Evolutionary conservation across 106 monocot genomes (phyloP), one percentile per base, ranked within the genome.

Genomic region (Phalaenopsis equestris): DNA sequence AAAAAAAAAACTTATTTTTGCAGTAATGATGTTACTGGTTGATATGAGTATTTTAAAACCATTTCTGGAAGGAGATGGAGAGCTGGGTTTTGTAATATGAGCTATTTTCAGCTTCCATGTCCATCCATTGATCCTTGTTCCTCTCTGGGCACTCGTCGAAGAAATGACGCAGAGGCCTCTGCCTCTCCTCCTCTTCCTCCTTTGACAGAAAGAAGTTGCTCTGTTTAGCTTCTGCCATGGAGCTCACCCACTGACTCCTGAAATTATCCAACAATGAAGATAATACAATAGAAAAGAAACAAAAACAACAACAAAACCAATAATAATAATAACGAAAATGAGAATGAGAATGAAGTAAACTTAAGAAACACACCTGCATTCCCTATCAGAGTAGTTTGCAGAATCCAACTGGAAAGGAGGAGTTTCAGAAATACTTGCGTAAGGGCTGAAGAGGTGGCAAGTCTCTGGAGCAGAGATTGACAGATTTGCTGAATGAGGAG

Each of bases 81-180:
- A 90, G 90, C 76, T 89, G 90, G 76, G 93, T 89, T 81, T 86
- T 90, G 24, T 84, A 78, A 80, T 78, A 85, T 24, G 72, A 82
- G 52, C 68, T 2, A 19, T 57, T 64, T 37, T 81, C 84, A 24
- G 73, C 86, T 39, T 87, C 89, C n/a, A 85, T 8, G 21, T 85
- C 87, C 83, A 87, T 72, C 89, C 89, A 86, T 5, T 86, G 73
- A 4, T 77, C 80, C 52, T 47, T 84, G 75, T 37, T 80, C 78
- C 78, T 86, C 84, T 55, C 56, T 7, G 90, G 88, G 88, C 90
- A 90, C 65, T 89, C 93, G 55, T 89, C 91, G n/a, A 91, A 86
- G 86, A 93, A 93, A 70, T 64, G 85, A 30, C 79, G 86, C 9
- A 91, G 81, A 5, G 91, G 89, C 81, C 81, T 83, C 83, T 78